These are phyloP conservation scores for Daldinia sp. DNA, from an alignment of 2,329 filamentous ascomycete species.

Conservation along the genomic window DNA sequence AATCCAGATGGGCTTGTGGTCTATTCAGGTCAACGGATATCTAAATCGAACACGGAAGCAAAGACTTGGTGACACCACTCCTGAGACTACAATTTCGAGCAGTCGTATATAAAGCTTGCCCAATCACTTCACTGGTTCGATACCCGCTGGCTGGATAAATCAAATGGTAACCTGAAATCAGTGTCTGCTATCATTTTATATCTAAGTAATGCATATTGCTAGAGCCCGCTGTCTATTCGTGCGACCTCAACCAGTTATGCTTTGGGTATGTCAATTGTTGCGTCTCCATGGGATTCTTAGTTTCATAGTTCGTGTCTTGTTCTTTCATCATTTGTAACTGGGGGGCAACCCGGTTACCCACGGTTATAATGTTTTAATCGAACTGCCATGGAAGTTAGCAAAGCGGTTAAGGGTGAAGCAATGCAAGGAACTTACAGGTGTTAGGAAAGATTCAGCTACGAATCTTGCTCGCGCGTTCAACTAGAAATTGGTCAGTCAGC, in stretches of 20 bases:
- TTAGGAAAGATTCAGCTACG: conserved; percentile 97
- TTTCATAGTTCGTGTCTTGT: conserved; percentile 16
- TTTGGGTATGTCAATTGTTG: conserved; percentile 32
- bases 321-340: conserved; percentile 6
- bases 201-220: conserved; percentile 21
- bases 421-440: conserved; percentile 72
- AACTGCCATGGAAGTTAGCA: conserved; percentile 37
- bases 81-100: neutral
- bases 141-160: neutral
- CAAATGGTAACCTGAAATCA: conserved; percentile 12
- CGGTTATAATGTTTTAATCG: conserved; percentile 30
- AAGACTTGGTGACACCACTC: neutral
- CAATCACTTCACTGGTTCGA: neutral
- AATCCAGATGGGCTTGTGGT: no score
- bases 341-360: conserved; percentile 2
- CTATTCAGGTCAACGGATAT: no score
- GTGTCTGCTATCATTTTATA: conserved; percentile 28
- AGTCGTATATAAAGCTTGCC: neutral
- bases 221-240: conserved; percentile 11
- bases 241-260: conserved; percentile 5
- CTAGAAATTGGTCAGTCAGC: conserved; percentile 63
- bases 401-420: neutral
- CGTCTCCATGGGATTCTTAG: conserved; percentile 22
- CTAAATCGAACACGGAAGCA: neutral
- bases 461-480: conserved; percentile 97